phyloP scores from a whole-genome alignment of 371 early-diverging fungal genomes.

The Mucor mucedo region DNA sequence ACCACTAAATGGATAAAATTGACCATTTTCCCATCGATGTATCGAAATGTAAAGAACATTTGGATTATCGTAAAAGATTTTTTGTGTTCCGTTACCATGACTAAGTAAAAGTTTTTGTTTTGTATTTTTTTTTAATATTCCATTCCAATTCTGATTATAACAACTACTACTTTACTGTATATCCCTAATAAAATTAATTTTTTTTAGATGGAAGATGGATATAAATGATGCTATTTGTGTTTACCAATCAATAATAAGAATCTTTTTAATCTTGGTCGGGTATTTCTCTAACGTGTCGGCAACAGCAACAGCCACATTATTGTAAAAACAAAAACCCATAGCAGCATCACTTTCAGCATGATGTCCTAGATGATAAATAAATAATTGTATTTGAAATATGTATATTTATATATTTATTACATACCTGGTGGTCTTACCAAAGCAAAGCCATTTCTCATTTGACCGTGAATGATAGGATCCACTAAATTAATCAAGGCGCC shows the following conservation, averaged over 20 bases:
- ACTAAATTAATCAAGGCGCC: conserved; percentile 62
- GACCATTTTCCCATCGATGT: conserved; percentile 69
- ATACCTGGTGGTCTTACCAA: conserved; percentile 68
- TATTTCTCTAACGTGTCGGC: conserved; percentile 54
- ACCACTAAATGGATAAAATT: conserved; percentile 67
- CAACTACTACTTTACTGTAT: conserved; percentile 55
- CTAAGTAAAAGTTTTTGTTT: conserved; percentile 25
- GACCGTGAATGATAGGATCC: conserved; percentile 57
- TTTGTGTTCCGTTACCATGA: conserved; percentile 73
- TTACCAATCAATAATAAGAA: conserved; percentile 68
- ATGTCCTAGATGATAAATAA: conserved; percentile 41
- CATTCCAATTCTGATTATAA: conserved; percentile 3
- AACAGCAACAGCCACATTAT: conserved; percentile 73
- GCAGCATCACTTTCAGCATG: conserved; percentile 71
- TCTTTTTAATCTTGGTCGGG: conserved; percentile 53
- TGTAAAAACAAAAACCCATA: conserved; percentile 76
- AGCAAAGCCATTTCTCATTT: conserved; percentile 68
- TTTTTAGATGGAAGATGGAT: not conserved
- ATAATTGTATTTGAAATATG: not conserved
- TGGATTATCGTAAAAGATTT: conserved; percentile 68
- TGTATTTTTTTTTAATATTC: not conserved
- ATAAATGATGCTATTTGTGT: not conserved
- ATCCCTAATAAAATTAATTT: conserved; percentile 50
- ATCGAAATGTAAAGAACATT: conserved; percentile 70
- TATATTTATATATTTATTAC: not conserved